Base-by-base conservation (phyloP, 2,329 filamentous ascomycete genomes). In the Penicillium olsonii region DNA sequence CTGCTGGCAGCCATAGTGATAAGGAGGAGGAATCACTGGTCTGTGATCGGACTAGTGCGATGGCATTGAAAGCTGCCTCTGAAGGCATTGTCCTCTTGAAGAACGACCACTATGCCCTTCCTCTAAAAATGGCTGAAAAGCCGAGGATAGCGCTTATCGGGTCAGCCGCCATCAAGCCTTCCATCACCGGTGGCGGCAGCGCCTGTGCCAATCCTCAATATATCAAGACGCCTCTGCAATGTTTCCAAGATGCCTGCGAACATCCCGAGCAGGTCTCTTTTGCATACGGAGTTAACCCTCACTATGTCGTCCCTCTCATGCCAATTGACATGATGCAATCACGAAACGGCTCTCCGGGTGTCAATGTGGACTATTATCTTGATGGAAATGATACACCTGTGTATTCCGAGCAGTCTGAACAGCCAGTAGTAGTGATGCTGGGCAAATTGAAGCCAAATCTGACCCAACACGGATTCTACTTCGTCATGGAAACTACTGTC, bases 81-180 rank as follows among this genome's bases (percentile, higher is more conserved):
- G 20, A 20, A 20, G 44, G 49, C 8, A 52, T 52, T 11, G 40
- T 52, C 14, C 29, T 52, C 6, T 19, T 52, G 10, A 52, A 52
- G 29, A 52, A 52, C 19, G 35, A 40, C 2, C 14, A 45, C 4
- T 26, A 45, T 4, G 7, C 33, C 5, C 50, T 48, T 22, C 45
- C 45, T 18, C 18, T 52, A 7, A 31, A 41, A 5, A 19, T 38
- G 17, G 3, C 22, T 1, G 24, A 31, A 2, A 12, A 34, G 14
- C 19, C 22, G 7, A 43, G 37, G n/a, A 15, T 52, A 5, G 49
- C 49, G 4, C 35, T 52, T 5, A 41, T 52, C 15, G 49, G 49
- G 18, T 9, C 37, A 24, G 20, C 18, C 12, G 37, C 18, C 18
- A 22, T 22, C 40, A 44, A 29, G 19, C 44, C 39, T 27, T 43